Evolutionary conservation across 179 eudicot genomes (phyloP), one percentile per base, ranked within the genome.

Genomic region (Beta macrorhiza): DNA sequence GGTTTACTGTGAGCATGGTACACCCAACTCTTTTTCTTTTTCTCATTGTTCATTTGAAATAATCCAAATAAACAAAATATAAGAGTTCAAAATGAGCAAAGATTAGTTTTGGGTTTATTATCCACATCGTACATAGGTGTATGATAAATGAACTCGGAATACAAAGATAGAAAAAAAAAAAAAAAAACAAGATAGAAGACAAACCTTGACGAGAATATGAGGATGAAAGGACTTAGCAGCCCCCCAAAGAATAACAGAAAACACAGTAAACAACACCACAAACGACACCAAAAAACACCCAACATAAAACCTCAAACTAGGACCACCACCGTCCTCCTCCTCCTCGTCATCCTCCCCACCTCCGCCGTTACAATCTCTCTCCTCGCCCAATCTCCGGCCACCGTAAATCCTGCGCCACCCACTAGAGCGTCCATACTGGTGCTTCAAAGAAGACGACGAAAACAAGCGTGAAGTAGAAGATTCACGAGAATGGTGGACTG

Each of bases 401-500:
- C 81, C 77, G 45, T 84, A 79, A 49, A 89, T 74, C 80, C 86
- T 75, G 74, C 88, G 85, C 96, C 96, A 89, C 67, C 83, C 65
- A 32, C 76, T 29, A 45, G 79, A 42, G 79, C 44, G 16, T 3
- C 72, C 29, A 56, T 79, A 25, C 79, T 29, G 12, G 5, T 16
- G 13, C 29, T 87, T 89, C 17, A 90, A 49, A 14, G 91, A 83
- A 49, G 92, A 90, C 6, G 97, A 91, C 5, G 98, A 92, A 84
- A 89, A 92, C 0, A 89, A 89, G 0, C 97, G 83, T 0, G 97
- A 90, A n/a, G 90, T 89, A 55, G 97, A 93, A 4, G 94, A 91
- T 71, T 93, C 97, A 7, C 95, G 87, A 5, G 98, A 92, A 79
- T 92, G 97, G 86, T 92, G 98, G 4, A 91, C 85, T 0, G 93